Evolutionary conservation across 2,329 filamentous ascomycete species (phyloP).

Genomic region (Thelonectria blattea): DNA sequence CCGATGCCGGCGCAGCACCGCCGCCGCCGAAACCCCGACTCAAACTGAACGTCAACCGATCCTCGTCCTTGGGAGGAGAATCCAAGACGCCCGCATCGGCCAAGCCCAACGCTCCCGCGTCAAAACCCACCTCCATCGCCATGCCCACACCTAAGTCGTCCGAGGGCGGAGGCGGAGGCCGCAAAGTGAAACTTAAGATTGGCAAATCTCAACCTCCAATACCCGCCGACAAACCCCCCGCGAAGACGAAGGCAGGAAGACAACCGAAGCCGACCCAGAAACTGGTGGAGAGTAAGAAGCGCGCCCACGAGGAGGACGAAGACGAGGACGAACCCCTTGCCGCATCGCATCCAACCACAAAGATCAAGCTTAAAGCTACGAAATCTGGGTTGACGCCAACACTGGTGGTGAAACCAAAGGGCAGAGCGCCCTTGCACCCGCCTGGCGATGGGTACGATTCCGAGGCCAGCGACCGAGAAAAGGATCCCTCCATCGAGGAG

Average conservation of each 20-base stretch:
- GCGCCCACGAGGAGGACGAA: conserved; percentile 61
- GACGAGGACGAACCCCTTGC: conserved; percentile 54
- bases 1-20: conserved; percentile 33
- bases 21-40: conserved; percentile 46
- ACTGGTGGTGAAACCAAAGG: conserved; percentile 65
- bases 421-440: conserved; percentile 71
- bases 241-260: conserved; percentile 66
- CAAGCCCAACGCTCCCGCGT: conserved; percentile 13
- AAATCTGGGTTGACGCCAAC: conserved; percentile 46
- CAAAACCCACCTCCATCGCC: conserved; percentile 31
- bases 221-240: conserved; percentile 42
- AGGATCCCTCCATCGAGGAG: conserved; percentile 86
- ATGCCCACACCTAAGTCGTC: conserved; percentile 33
- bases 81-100: conserved; percentile 25
- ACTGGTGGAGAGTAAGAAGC: conserved; percentile 65
- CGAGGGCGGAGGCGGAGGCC: conserved; percentile 39
- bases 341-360: conserved; percentile 50
- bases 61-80: conserved; percentile 44
- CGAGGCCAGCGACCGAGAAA: conserved; percentile 88
- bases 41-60: conserved; percentile 48
- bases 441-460: conserved; percentile 94
- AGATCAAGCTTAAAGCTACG: conserved; percentile 58
- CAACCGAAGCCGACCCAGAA: conserved; percentile 65
- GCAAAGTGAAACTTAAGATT: conserved; percentile 52
- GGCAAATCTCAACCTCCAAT: conserved; percentile 48